Evolutionary conservation across 1,139 yeast genomes (phyloP).

Genomic region (Yamadazyma diddensiae): DNA sequence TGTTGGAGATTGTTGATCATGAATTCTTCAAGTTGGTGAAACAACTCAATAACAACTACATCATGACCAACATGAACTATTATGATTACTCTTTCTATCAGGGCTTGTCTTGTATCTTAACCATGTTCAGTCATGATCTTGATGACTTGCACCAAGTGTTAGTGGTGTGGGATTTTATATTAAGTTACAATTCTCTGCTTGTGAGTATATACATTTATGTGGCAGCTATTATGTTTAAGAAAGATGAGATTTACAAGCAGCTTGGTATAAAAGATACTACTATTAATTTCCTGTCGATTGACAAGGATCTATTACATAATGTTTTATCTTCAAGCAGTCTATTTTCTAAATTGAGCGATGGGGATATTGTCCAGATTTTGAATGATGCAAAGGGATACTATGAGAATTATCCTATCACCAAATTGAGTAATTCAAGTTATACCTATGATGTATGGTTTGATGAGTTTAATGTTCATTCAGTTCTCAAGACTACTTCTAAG

Average conservation of each 20-base stretch:
- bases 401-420: conserved; percentile 25
- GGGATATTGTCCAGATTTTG: conserved; percentile 35
- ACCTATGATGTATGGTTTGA: conserved; percentile 39
- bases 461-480: conserved; percentile 26
- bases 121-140: conserved; percentile 77
- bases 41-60: conserved; percentile 29
- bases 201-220: conserved; percentile 55
- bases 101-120: conserved; percentile 72
- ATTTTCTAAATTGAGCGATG: conserved; percentile 28
- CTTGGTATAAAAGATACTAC: conserved; percentile 18
- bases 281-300: conserved; percentile 22
- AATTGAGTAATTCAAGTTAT: conserved; percentile 20
- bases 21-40: conserved; percentile 49
- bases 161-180: conserved; percentile 60
- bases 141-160: conserved; percentile 47
- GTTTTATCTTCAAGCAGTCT: conserved; percentile 33
- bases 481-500: conserved; percentile 23
- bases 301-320: conserved; percentile 46
- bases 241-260: conserved; percentile 33
- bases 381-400: conserved; percentile 29
- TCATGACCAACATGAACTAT: conserved; percentile 25
- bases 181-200: conserved; percentile 45
- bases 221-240: conserved; percentile 45
- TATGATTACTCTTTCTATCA: conserved; percentile 50
- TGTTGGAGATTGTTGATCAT: conserved; percentile 51